A percentile compares a stretch with the other conserved stretches of the same genome.
Conservation (phyloP, 1,284 basidiomycete species). For the Puccinia triticina region DNA sequence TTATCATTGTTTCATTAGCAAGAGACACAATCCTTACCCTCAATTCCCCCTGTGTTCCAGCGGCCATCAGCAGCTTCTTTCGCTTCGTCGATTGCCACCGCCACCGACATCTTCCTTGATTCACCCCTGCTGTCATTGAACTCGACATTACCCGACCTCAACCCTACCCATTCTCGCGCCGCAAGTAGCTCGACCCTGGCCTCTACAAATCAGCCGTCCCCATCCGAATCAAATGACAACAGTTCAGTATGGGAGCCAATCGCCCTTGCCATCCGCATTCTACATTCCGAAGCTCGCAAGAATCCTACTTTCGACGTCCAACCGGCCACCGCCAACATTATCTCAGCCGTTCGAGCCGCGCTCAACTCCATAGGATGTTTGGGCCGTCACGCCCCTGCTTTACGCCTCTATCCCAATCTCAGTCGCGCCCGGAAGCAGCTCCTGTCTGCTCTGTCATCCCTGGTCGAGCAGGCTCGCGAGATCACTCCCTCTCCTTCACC, state of each 20-base stretch:
- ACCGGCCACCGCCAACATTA: constrained; percentile 64
- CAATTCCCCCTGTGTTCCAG: constrained; percentile 8
- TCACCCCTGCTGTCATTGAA: neutral
- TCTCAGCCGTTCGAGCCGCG: constrained; percentile 89
- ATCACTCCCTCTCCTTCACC: constrained; percentile 65
- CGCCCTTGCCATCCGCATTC: neutral
- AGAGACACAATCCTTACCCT: neutral
- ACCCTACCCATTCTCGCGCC: neutral
- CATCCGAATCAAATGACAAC: neutral
- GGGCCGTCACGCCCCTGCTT: constrained; percentile 74
- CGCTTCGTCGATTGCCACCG: constrained; percentile 52
- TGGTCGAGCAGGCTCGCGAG: constrained; percentile 81
- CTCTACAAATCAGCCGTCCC: neutral
- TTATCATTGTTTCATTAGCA: constrained; percentile 40
- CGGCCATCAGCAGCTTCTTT: constrained; percentile 52
- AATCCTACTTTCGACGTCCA: neutral
- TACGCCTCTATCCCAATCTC: constrained; percentile 71
- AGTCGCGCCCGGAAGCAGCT: constrained; percentile 79
- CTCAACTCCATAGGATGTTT: constrained; percentile 83
- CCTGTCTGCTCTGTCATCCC: constrained; percentile 75
- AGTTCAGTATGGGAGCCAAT: constrained; percentile 11
- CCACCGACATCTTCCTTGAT: constrained; percentile 5
- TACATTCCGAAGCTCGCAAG: neutral
- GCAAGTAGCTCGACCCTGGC: neutral
- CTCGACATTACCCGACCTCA: constrained; percentile 15